These are phyloP conservation scores for Hypoxylon sp. DNA, from an alignment of 2,329 filamentous ascomycete species.

Conservation along the genomic window DNA sequence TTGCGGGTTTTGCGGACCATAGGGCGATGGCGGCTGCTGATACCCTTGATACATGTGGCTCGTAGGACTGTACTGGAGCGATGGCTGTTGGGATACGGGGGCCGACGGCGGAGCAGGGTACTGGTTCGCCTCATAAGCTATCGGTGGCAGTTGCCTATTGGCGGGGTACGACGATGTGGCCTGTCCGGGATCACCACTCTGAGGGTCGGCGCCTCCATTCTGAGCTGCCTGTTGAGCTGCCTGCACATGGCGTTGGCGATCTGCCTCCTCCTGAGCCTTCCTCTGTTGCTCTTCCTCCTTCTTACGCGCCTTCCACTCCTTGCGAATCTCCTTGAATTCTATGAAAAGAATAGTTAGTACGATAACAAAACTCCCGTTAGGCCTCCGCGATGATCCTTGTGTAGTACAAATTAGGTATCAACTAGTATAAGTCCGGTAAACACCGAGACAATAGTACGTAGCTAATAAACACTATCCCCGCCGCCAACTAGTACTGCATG, in stretches of 20 bases:
- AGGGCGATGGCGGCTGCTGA: conserved; percentile 57
- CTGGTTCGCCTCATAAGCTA: conserved; percentile 76
- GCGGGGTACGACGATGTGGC: conserved; percentile 67
- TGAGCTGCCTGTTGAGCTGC: conserved; percentile 64
- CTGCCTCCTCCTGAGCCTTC: conserved; percentile 89
- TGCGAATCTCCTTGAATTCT: conserved; percentile 99
- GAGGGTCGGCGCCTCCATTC: conserved; percentile 62
- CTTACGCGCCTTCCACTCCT: conserved; percentile 99
- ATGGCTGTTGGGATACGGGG: conserved; percentile 60
- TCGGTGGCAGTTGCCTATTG: conserved; percentile 74
- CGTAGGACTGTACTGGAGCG: conserved; percentile 64
- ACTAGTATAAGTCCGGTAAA: conserved; percentile 29
- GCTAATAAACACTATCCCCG: conserved; percentile 3
- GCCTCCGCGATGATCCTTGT: conserved; percentile 14
- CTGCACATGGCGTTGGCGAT: conserved; percentile 69
- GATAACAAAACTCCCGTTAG: conserved; percentile 24
- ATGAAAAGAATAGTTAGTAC: conserved; percentile 51
- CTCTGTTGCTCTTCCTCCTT: conserved; percentile 95
- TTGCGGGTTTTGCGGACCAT: conserved; percentile 69
- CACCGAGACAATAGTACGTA: conserved; percentile 28
- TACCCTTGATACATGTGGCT: conserved; percentile 69
- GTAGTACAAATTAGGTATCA: conserved; percentile 28
- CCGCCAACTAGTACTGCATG: conserved; percentile 18
- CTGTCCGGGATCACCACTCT: conserved; percentile 65
- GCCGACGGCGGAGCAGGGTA: conserved; percentile 73